Evolutionary conservation across 768 basidiomycete genomes (phyloP), one percentile per base, ranked within the genome.

Genomic region (Scleroderma bovista): DNA sequence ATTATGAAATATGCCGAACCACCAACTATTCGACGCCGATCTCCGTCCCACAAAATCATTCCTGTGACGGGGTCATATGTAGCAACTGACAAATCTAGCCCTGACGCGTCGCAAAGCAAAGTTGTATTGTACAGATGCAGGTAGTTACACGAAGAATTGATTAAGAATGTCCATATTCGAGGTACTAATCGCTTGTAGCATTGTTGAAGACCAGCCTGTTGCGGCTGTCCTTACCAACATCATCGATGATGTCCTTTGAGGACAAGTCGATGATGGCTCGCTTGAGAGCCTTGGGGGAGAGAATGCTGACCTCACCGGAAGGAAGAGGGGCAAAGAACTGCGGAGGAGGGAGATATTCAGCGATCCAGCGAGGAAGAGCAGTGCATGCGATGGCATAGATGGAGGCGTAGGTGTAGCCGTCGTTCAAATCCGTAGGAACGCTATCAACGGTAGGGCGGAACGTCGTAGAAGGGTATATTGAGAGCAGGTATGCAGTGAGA

Each of bases 401-500:
- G 39, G 75, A 71, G 42, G 74, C 59, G 54, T 76, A 68, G 42
- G 74, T 59, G 54, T 76, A 67, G 39, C 44, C n/a, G 19, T 45
- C 29, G 57, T 61, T 54, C 49, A 68, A 59, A n/a, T 61, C 60
- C 47, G 72, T 46, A 17, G 76, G 65, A 40, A 71, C 55, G 49
- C 72, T 67, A 19, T 65, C 52, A 52, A 81, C 58, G 5, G 56
- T 47, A 16, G 86, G 84, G 65, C 81, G 62, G 66, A 89, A 90
- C 1, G 73, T 67, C 44, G 67, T 56, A 0, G 82, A 82, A 3
- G 87, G 88, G 71, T 93, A 88, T 61, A 95, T 78, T 22, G 91
- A 93, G 51, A 98, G 80, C 55, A 93, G 78, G 77, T 98, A 98
- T 12, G 94, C 94, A 46, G 91, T 72, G 47, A 96, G 71, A 57